Conservation (phyloP, 208 protist species). For the Trypanosoma lewisi region DNA sequence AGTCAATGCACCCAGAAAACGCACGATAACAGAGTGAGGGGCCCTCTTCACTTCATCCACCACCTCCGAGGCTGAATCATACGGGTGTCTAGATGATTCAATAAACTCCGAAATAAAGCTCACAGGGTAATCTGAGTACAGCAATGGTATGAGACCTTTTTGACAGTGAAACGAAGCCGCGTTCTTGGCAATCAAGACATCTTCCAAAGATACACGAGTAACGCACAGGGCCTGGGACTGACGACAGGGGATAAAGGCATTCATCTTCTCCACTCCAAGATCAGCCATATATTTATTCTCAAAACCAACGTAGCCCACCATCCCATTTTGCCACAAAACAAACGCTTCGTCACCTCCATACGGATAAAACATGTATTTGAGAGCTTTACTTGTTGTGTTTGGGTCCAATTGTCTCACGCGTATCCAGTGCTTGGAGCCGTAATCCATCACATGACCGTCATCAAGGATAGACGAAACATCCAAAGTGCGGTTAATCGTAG, state of each 20-base stretch:
- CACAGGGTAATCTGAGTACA: conserved; percentile 31
- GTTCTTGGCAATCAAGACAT: conserved; percentile 43
- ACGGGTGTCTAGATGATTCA: conserved; percentile 19
- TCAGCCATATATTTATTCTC: conserved; percentile 59
- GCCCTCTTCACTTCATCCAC: conserved; percentile 47
- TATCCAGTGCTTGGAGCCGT: conserved; percentile 53
- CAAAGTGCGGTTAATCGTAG: conserved; percentile 39
- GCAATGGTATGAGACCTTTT: conserved; percentile 16
- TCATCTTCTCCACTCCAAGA: conserved; percentile 72
- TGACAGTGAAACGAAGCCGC: conserved; percentile 7
- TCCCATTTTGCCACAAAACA: conserved; percentile 36
- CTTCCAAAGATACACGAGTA: conserved; percentile 38
- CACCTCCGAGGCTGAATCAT: conserved; percentile 36
- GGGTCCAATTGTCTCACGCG: conserved; percentile 53
- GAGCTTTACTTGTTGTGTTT: conserved; percentile 43
- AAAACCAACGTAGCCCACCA: conserved; percentile 79
- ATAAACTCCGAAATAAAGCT: conserved; percentile 25
- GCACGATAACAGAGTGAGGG: conserved; percentile 35
- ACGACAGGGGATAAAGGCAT: conserved; percentile 76
- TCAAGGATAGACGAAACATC: conserved; percentile 29
- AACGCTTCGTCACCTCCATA: conserved; percentile 84
- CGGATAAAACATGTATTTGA: conserved; percentile 81
- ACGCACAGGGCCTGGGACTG: conserved; percentile 68
- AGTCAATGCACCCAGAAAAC: conserved; percentile 38
- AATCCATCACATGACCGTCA: conserved; percentile 15